A percentile compares a stretch with the other conserved stretches of the same genome.
Conservation (phyloP, 179 eudicot species). For the Silene vulgaris region DNA sequence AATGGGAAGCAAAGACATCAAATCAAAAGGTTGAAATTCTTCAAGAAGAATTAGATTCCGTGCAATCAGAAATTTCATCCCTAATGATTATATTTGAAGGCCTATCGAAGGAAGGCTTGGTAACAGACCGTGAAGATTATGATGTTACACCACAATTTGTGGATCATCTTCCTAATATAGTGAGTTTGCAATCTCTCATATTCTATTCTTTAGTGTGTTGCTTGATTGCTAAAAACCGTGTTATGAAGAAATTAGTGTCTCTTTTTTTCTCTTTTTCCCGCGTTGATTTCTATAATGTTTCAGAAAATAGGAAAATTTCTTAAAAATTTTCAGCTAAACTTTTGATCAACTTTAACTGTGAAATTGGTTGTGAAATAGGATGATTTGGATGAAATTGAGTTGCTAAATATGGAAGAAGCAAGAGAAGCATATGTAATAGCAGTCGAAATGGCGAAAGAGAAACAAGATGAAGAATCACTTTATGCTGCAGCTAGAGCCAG, state of each 20-base stretch:
- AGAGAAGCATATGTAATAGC: constrained; percentile 65
- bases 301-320: background rate
- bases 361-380: constrained; percentile 38
- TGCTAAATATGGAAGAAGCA: constrained; percentile 64
- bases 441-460: constrained; percentile 62
- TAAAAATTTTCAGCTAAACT: background rate
- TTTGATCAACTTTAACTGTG: background rate
- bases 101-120: constrained; percentile 41
- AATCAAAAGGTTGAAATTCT: constrained; percentile 60
- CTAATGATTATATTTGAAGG: constrained; percentile 55
- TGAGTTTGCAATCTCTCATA: constrained; percentile 30
- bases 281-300: too few species aligned
- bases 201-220: too few species aligned
- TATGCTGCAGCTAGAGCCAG: constrained; percentile 59
- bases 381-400: constrained; percentile 45
- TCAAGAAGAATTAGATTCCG: constrained; percentile 28
- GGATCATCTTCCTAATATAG: constrained; percentile 31
- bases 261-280: too few species aligned
- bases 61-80: constrained; percentile 52
- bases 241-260: too few species aligned
- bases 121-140: constrained; percentile 37
- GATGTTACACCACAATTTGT: constrained; percentile 42
- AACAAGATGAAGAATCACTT: constrained; percentile 69
- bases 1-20: constrained; percentile 90
- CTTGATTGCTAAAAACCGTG: too few species aligned